phyloP scores from a whole-genome alignment of 768 basidiomycete species.

The Scleroderma bovista region DNA sequence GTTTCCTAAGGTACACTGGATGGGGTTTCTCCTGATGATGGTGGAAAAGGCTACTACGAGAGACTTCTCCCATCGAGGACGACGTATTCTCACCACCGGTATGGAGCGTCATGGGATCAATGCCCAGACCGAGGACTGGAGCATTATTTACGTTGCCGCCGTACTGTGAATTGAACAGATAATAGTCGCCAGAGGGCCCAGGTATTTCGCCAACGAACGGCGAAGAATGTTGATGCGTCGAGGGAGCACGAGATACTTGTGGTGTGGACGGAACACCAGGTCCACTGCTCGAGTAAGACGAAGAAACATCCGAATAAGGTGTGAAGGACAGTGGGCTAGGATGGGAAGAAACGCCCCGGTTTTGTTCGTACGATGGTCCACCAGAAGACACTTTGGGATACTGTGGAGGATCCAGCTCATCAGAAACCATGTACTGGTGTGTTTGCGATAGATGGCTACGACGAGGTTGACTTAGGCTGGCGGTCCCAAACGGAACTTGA shows the following conservation, averaged over 20 bases:
- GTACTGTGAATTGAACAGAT: conserved; percentile 15
- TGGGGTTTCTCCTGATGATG: conserved; percentile 21
- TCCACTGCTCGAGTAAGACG: conserved; percentile 14
- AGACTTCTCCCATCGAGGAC: conserved; percentile 13
- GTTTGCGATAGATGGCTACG: conserved; percentile 13
- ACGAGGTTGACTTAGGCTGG: conserved; percentile 13
- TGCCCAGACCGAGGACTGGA: conserved; percentile 12
- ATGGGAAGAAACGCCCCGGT: conserved; percentile 11
- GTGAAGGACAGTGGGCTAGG: conserved; percentile 23
- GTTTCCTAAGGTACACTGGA: conserved; percentile 11
- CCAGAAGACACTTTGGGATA: conserved; percentile 6
- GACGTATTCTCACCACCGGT: conserved; percentile 12
- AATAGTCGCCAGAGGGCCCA: conserved; percentile 14
- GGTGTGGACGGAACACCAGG: background rate
- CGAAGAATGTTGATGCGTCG: background rate
- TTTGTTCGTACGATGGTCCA: conserved; percentile 16
- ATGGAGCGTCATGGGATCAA: conserved; percentile 4
- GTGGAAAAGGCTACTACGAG: conserved; percentile 16
- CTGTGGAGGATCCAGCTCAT: conserved; percentile 5
- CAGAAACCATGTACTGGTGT: conserved; percentile 7
- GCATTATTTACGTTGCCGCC: conserved; percentile 2
- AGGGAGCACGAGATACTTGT: background rate
- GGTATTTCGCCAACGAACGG: conserved; percentile 2
- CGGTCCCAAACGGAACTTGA: conserved; percentile 16
- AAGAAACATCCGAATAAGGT: conserved; percentile 20